Conservation (phyloP, 1,139 yeast genomes). For the Debaryomyces fabryi region DNA sequence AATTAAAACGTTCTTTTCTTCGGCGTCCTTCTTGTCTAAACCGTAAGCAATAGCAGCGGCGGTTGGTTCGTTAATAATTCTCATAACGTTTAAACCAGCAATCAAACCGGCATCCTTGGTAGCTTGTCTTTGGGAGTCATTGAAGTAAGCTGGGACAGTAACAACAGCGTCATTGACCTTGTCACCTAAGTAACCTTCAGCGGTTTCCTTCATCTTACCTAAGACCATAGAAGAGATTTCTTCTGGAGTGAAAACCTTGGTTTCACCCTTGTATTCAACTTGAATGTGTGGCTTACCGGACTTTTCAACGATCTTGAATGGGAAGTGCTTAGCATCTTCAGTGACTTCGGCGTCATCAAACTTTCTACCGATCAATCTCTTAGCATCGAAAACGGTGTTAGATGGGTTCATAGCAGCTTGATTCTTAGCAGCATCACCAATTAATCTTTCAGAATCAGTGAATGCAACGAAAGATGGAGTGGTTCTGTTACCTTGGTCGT, state of each 20-base stretch:
- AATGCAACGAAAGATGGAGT: constrained; percentile 98
- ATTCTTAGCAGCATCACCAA: constrained; percentile 99
- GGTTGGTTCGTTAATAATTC: constrained; percentile 54
- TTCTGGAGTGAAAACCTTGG: constrained; percentile 94
- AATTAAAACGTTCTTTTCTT: constrained; percentile 69
- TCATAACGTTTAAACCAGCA: constrained; percentile 52
- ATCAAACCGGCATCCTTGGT: constrained; percentile 54
- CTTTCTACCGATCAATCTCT: constrained; percentile 73
- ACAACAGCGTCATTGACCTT: constrained; percentile 51
- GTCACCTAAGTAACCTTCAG: constrained; percentile 47
- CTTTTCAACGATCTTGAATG: constrained; percentile 56
- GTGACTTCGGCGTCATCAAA: constrained; percentile 47
- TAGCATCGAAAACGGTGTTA: constrained; percentile 96
- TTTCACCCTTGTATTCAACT: constrained; percentile 93
- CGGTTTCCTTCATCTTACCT: constrained; percentile 60
- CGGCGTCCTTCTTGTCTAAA: constrained; percentile 65
- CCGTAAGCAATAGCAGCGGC: constrained; percentile 56
- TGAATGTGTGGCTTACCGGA: constrained; percentile 88
- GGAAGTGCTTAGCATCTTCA: constrained; percentile 47
- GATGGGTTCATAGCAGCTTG: constrained; percentile 97
- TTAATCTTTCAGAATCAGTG: constrained; percentile 95
- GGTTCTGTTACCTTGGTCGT: constrained; percentile 66
- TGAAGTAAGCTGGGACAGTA: constrained; percentile 54
- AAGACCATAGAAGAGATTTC: constrained; percentile 96
- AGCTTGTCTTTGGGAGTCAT: constrained; percentile 55